Percentiles rank a stretch among this genome's conserved stretches.
Conservation (phyloP, 164 flowering plant genomes). For the Vitis rotundifolia region DNA sequence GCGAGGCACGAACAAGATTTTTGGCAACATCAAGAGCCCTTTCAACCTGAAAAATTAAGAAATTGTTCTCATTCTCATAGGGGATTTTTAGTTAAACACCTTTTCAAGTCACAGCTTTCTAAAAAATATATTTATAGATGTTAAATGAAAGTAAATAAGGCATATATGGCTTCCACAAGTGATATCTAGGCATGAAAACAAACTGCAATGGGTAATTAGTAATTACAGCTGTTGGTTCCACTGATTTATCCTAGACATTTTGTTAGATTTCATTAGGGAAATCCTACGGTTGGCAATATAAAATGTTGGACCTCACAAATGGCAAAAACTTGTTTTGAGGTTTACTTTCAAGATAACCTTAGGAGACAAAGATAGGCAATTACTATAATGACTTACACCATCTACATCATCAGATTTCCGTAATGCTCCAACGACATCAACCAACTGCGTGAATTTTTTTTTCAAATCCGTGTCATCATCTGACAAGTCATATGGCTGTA, state of each 20-base stretch:
- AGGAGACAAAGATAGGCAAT: conserved; percentile 3
- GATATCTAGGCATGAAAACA: neutral
- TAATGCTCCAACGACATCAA: conserved; percentile 82
- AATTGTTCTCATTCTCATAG: neutral
- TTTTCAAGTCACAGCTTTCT: no score
- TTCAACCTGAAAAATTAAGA: conserved; percentile 65
- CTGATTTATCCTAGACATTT: no score
- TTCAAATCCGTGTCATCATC: conserved; percentile 87
- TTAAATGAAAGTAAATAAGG: neutral
- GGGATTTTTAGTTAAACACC: no score
- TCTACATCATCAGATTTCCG: conserved; percentile 91
- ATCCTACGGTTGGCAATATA: no score
- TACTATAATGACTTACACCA: conserved; percentile 70
- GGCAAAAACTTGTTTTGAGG: neutral
- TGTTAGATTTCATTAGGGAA: no score
- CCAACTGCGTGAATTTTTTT: conserved; percentile 71
- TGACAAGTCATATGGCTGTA: conserved; percentile 88
- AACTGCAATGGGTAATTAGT: no score
- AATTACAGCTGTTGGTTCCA: neutral
- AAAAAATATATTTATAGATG: no score
- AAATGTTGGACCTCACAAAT: neutral
- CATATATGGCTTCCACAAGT: neutral
- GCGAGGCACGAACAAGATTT: conserved; percentile 83
- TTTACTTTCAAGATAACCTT: neutral
- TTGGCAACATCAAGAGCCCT: conserved; percentile 90